phyloP scores from a whole-genome alignment of 148 eudicot species.

The Arctostaphylos glauca region DNA sequence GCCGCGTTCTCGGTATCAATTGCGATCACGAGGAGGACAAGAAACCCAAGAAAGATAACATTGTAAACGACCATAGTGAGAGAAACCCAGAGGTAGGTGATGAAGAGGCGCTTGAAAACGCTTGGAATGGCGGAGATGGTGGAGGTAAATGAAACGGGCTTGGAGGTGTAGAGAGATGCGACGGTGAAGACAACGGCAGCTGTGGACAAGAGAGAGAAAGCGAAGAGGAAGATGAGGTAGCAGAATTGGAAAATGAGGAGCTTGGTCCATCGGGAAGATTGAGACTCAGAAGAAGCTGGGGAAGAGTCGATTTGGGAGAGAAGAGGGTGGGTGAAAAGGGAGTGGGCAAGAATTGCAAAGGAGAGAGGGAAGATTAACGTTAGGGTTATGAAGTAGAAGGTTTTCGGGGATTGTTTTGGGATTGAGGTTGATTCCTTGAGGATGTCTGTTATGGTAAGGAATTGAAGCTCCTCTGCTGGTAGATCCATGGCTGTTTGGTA shows the following conservation, averaged over 20 bases:
- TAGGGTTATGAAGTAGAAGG: constrained; percentile 82
- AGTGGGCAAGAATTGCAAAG: constrained; percentile 90
- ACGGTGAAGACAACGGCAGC: constrained; percentile 95
- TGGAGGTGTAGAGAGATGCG: constrained; percentile 77
- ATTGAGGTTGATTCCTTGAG: constrained; percentile 68
- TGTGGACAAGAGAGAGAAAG: constrained; percentile 84
- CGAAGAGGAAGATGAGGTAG: constrained; percentile 84
- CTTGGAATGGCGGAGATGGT: constrained; percentile 69
- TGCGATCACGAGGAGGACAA: constrained; percentile 55
- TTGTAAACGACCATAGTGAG: constrained; percentile 62
- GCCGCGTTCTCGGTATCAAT: constrained; percentile 47
- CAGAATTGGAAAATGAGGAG: constrained; percentile 68
- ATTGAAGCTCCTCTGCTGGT: constrained; percentile 79
- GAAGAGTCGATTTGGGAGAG: constrained; percentile 52
- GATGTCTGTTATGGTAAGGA: constrained; percentile 47
- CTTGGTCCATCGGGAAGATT: constrained; percentile 53
- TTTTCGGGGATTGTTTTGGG: constrained; percentile 66
- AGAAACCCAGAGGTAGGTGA: constrained; percentile 73
- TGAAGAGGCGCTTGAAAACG: constrained; percentile 68
- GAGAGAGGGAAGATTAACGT: constrained; percentile 89
- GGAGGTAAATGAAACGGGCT: constrained; percentile 66
- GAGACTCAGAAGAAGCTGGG: constrained; percentile 23
- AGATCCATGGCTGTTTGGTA: constrained; percentile 59
- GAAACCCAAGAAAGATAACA: constrained; percentile 41
- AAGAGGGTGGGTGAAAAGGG: constrained; percentile 85